Conservation (phyloP, 495 filamentous ascomycete species). For the Trichocladium uniseriatum region DNA sequence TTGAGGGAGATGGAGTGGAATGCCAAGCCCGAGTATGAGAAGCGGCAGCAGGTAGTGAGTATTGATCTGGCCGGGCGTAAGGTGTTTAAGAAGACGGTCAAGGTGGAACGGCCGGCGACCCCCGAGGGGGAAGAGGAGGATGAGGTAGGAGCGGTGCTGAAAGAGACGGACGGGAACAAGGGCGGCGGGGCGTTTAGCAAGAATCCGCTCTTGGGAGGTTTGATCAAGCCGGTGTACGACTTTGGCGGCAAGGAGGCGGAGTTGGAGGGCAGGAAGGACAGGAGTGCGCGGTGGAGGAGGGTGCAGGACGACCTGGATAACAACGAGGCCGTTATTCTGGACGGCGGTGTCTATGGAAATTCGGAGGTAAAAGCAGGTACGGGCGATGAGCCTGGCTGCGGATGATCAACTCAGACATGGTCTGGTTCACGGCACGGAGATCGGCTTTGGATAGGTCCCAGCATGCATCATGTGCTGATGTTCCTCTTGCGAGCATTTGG, state of each 20-base stretch:
- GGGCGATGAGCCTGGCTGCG: constrained; percentile 32
- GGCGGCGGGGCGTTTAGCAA: constrained; percentile 56
- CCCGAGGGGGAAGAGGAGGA: constrained; percentile 41
- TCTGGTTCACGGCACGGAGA: too few relatives aligned
- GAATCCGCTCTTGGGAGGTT: constrained; percentile 72
- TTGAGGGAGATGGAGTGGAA: constrained; percentile 85
- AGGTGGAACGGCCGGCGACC: constrained; percentile 42
- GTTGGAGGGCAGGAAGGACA: constrained; percentile 31
- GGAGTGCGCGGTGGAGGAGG: constrained; percentile 62
- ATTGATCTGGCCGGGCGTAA: constrained; percentile 74
- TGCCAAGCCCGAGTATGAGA: constrained; percentile 86
- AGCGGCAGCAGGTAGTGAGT: constrained; percentile 75
- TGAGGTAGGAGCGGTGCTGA: constrained; percentile 8
- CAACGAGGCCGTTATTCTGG: constrained; percentile 85
- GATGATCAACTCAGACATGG: constrained; percentile 19
- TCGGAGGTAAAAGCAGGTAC: constrained; percentile 12
- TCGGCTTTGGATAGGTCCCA: too few relatives aligned
- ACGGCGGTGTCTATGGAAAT: constrained; percentile 61
- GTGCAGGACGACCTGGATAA: constrained; percentile 88
- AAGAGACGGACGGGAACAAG: constrained; percentile 22
- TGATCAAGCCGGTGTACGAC: constrained; percentile 73
- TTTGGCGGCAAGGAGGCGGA: constrained; percentile 38
- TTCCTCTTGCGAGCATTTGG: too few relatives aligned
- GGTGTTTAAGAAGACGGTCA: constrained; percentile 63
- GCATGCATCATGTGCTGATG: too few relatives aligned